A percentile compares a stretch with the other conserved stretches of the same genome.
Evolutionary conservation across 2,329 filamentous ascomycete genomes (phyloP).

Genomic region (Aureobasidium melanogenum): DNA sequence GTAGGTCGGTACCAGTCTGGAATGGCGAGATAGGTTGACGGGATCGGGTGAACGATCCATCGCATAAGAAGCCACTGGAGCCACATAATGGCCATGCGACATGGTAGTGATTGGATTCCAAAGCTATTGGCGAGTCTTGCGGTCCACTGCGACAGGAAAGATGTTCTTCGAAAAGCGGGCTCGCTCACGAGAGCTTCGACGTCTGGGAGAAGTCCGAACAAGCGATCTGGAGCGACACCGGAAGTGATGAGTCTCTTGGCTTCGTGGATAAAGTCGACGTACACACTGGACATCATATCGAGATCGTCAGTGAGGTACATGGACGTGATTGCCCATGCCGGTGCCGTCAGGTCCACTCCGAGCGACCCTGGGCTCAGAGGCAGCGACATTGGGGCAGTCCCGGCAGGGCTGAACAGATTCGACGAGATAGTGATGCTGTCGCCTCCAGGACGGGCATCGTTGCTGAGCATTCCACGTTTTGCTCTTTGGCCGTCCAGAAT

Average conservation of each 20-base stretch:
- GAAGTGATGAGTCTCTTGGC: neutral
- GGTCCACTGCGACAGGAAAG: neutral
- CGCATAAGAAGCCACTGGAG: constrained; percentile 45
- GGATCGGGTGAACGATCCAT: constrained; percentile 69
- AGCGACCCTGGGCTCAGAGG: neutral
- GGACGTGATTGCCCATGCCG: constrained; percentile 7
- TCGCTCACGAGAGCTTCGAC: neutral
- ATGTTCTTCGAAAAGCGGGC: neutral
- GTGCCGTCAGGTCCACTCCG: neutral
- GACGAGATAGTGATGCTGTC: constrained; percentile 1
- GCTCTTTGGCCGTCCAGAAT: neutral
- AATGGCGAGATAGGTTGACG: constrained; percentile 66
- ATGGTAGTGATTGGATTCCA: neutral
- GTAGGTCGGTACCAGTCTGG: constrained; percentile 62
- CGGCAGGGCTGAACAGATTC: neutral
- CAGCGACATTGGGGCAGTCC: neutral
- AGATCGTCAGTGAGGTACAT: neutral
- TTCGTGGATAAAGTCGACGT: neutral
- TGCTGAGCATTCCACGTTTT: neutral
- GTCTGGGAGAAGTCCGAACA: neutral
- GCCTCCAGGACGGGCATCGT: neutral
- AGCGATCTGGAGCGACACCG: neutral
- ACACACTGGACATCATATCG: constrained; percentile 3
- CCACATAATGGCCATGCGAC: constrained; percentile 7
- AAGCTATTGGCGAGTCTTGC: constrained; percentile 9